phyloP scores from a whole-genome alignment of 2,329 filamentous ascomycete species.

The Elsinoe australis region DNA sequence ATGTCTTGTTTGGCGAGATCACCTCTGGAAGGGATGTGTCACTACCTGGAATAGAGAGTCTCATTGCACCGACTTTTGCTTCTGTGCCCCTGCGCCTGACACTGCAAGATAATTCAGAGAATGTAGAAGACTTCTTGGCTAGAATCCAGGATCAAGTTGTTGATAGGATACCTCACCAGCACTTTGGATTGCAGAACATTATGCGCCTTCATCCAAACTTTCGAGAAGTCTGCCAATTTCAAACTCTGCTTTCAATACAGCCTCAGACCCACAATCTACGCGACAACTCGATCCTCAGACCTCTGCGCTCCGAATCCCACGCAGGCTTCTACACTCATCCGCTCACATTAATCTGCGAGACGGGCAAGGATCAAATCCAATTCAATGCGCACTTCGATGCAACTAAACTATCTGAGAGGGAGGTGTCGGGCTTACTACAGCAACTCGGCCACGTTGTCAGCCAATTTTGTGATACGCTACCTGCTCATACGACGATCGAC shows the following conservation, averaged over 20 bases:
- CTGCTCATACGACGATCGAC: constrained; percentile 21
- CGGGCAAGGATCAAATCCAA: constrained; percentile 22
- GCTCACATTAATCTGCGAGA: constrained; percentile 30
- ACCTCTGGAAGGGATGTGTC: constrained; percentile 32
- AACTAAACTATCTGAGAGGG: constrained; percentile 27
- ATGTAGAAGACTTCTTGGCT: constrained; percentile 27
- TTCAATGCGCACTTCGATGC: constrained; percentile 29
- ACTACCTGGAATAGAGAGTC: constrained; percentile 32
- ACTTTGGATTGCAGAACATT: constrained; percentile 44
- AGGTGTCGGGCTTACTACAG: constrained; percentile 26
- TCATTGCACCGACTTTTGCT: constrained; percentile 36
- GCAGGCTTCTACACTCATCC: constrained; percentile 31
- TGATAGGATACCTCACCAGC: constrained; percentile 29
- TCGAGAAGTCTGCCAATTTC: constrained; percentile 40
- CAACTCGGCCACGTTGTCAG: constrained; percentile 30
- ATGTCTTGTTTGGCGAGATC: constrained; percentile 43
- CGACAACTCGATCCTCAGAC: constrained; percentile 28
- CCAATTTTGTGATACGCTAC: constrained; percentile 27
- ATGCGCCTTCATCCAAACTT: constrained; percentile 33
- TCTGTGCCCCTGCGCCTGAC: constrained; percentile 38
- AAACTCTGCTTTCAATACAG: constrained; percentile 40
- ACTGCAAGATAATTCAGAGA: constrained; percentile 26
- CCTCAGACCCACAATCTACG: constrained; percentile 28
- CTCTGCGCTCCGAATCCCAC: constrained; percentile 17
- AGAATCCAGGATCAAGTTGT: too few species aligned